These are phyloP conservation scores for Colletotrichum tropicicola DNA, from an alignment of 2,329 filamentous ascomycete genomes.

Conservation along the genomic window DNA sequence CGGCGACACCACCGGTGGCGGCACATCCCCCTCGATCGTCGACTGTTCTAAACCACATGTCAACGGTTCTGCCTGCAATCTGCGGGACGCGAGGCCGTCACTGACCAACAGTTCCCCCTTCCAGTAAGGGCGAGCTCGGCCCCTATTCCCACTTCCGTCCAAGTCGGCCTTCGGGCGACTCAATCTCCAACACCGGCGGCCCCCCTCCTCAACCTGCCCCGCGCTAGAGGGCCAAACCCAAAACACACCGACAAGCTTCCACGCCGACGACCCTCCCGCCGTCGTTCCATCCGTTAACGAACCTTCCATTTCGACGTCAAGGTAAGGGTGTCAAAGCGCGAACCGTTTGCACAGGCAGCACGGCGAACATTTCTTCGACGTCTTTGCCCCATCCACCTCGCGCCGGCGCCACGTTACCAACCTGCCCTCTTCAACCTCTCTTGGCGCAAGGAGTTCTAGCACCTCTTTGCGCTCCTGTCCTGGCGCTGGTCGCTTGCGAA, in stretches of 20 bases:
- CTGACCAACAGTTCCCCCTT: slow-evolving; percentile 20
- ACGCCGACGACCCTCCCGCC: neutral
- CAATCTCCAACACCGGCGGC: slow-evolving; percentile 27
- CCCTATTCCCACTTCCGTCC: slow-evolving; percentile 11
- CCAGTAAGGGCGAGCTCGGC: slow-evolving; percentile 1
- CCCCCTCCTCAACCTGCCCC: slow-evolving; percentile 2
- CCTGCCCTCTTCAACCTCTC: neutral
- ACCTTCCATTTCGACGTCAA: slow-evolving; percentile 8
- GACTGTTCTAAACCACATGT: neutral
- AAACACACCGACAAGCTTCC: slow-evolving; percentile 24
- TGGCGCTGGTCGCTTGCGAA: no score
- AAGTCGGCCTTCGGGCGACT: slow-evolving; percentile 8
- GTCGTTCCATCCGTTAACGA: slow-evolving; percentile 1
- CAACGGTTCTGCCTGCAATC: slow-evolving; percentile 1
- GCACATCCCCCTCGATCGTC: neutral
- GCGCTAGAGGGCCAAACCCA: slow-evolving; percentile 17
- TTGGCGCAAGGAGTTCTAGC: neutral
- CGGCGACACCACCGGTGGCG: neutral
- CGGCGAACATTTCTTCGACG: neutral
- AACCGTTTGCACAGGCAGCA: slow-evolving; percentile 1
- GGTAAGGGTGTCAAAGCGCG: slow-evolving; percentile 4
- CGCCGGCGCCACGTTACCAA: neutral
- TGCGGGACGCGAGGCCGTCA: slow-evolving; percentile 3
- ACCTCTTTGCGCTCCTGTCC: no score
- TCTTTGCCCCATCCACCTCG: neutral